Base-by-base conservation (phyloP, 139 green algal species). In the Eudorina sp. region DNA sequence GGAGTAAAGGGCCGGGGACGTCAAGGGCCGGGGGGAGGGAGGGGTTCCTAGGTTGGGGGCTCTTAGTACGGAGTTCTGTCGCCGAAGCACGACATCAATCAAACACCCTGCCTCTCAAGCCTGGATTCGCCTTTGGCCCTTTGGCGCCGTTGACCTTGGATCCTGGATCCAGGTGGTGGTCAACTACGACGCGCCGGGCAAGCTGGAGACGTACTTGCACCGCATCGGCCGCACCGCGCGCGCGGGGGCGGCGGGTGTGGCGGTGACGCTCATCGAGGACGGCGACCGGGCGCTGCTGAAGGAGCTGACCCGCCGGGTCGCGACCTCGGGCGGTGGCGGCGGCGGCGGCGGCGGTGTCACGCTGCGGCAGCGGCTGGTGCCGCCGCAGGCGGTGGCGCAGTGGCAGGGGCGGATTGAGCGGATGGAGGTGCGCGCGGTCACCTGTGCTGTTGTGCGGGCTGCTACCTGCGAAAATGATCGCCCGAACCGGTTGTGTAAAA, bases 211-310 rank as follows among this genome's bases (percentile, higher is more conserved):
- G 0, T 98, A 99, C 92, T 84, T 99, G 73, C 97, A 99, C 92
- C 86, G 96, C 21, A 92, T 95, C 43, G 85, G 75, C 25, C 95
- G 98, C 62, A 99, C 98, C 0, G 98, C 98, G 0, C 93, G 98
- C 29, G 98, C 98, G 21, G 98, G 98, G 0, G 90, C 89, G 27
- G 60, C 87, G 9, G 98, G 98, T 25, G 89, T 92, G n/a, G 92
- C 96, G 3, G 92, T 99, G 18, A 99, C 96, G 0, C 95, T 99
- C 34, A 90, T 96, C 13, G 95, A 96, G 64, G 97, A 99, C 79
- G 84, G 53, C 0, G 96, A 99, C 90, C 74, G 97, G 0, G 19
- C 29, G 27, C 92, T 99, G 72, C 89, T 99, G 9, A 99, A 86
- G 84, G 91, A 95, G 90, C 90, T 97, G 25, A 90, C 97, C 21